phyloP scores from a whole-genome alignment of 345 rosid species.

The Angophora floribunda region DNA sequence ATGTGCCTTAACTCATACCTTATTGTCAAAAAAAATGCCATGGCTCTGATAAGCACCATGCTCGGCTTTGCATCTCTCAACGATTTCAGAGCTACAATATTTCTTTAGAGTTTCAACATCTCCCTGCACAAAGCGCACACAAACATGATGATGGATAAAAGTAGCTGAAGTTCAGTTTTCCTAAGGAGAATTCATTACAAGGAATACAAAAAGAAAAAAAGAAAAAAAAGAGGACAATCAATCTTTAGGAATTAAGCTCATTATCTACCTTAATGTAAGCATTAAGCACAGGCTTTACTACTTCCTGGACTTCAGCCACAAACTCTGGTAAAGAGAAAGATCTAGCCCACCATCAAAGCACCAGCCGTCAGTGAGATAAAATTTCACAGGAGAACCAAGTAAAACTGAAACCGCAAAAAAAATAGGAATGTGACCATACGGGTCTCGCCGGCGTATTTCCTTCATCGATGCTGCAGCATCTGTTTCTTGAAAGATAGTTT shows the following conservation, averaged over 20 bases:
- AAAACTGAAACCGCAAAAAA: neutral
- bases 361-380: neutral
- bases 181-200: neutral
- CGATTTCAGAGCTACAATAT: slow-evolving; percentile 73
- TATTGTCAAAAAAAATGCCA: slow-evolving; percentile 71
- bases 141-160: neutral
- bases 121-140: slow-evolving; percentile 31
- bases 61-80: slow-evolving; percentile 74
- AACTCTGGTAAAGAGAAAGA: slow-evolving; percentile 89
- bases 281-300: slow-evolving; percentile 67
- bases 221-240: neutral
- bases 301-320: slow-evolving; percentile 83
- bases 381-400: neutral
- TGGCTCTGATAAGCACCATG: slow-evolving; percentile 53
- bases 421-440: slow-evolving; percentile 37
- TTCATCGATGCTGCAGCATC: slow-evolving; percentile 77
- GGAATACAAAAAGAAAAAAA: neutral
- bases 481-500: slow-evolving; percentile 74
- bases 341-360: slow-evolving; percentile 13
- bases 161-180: neutral
- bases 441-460: slow-evolving; percentile 85
- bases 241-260: neutral
- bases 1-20: slow-evolving; percentile 25
- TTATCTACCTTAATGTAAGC: slow-evolving; percentile 67
- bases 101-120: slow-evolving; percentile 67